These are phyloP conservation scores for Amylocystis lapponica DNA, from an alignment of 768 basidiomycete species.

Conservation along the genomic window DNA sequence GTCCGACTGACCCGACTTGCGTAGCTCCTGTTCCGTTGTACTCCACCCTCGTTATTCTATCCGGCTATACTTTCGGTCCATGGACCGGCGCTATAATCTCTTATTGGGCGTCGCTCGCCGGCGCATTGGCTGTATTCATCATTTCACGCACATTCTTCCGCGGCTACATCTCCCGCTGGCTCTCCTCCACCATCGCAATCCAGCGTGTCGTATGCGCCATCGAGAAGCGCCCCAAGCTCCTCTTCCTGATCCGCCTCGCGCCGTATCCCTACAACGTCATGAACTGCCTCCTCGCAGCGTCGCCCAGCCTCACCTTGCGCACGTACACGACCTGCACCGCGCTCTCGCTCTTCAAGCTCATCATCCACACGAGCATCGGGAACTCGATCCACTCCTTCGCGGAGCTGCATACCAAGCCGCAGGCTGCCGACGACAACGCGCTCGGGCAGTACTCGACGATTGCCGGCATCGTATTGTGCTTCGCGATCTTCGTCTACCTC, in stretches of 20 bases:
- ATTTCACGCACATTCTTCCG: constrained; percentile 72
- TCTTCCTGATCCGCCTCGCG: constrained; percentile 90
- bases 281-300: constrained; percentile 88
- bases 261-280: constrained; percentile 93
- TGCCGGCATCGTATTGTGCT: constrained; percentile 61
- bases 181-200: constrained; percentile 64
- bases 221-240: constrained; percentile 78
- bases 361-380: constrained; percentile 87
- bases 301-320: constrained; percentile 71
- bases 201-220: constrained; percentile 82
- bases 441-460: constrained; percentile 60
- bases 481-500: constrained; percentile 75
- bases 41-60: constrained; percentile 87
- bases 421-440: constrained; percentile 41
- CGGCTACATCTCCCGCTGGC: constrained; percentile 64
- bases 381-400: constrained; percentile 82
- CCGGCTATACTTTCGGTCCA: constrained; percentile 86
- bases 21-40: constrained; percentile 87
- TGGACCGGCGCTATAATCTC: constrained; percentile 83
- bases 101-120: constrained; percentile 79
- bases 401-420: constrained; percentile 43
- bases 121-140: constrained; percentile 79
- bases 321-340: constrained; percentile 80
- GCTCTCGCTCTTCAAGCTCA: constrained; percentile 82
- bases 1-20: constrained; percentile 6